Base-by-base conservation (phyloP, 139 green algal species). In the Coccomyxa sp. region DNA sequence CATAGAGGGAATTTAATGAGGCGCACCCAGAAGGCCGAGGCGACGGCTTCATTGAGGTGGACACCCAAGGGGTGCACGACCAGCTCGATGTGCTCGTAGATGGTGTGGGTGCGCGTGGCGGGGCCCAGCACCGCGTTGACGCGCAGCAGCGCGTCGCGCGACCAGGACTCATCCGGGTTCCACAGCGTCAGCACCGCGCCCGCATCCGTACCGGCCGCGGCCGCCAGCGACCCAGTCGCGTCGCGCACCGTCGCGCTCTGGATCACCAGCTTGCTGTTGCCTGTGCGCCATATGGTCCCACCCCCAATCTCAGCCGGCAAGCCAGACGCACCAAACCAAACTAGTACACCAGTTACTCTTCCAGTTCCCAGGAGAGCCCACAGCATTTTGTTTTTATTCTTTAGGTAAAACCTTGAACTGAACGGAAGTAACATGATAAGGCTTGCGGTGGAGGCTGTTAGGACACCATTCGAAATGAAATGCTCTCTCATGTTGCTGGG, bases 21-120 rank as follows among this genome's bases (percentile, higher is more conserved):
- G 77, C 82, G 31, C 21, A 85, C 92, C 88, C 90, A 93, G 66
- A 92, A 85, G 0, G 82, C 84, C 23, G 82, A 71, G 21, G 88
- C 90, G 16, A 93, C 81, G 32, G 71, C 76, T 57, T 91, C 90
- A 13, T 87, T 92, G 10, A 95, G 83, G 82, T 92, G 90, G 16
- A 95, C 83, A 3, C 82, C 81, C 58, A 95, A 67, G 9, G 92
- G 92, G 81, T 94, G 90, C 63, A 95, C 71, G 68, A 90, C 82
- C 28, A 90, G 86, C 77, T 95, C 93, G 60, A 95, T 81, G 81
- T 92, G 86, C 81, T 94, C 90, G 78, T 93, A 96, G 58, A 94
- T 82, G 27, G 76, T 79, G 71, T 87, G 82, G 16, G 67, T 82
- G 57, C 25, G 58, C 16, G 81, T 85, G 21, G 85, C 76, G 9